A percentile compares a stretch with the other conserved stretches of the same genome.
Conservation (phyloP, 192 early-diverging fungal genomes). For the Dissophora ornata region DNA sequence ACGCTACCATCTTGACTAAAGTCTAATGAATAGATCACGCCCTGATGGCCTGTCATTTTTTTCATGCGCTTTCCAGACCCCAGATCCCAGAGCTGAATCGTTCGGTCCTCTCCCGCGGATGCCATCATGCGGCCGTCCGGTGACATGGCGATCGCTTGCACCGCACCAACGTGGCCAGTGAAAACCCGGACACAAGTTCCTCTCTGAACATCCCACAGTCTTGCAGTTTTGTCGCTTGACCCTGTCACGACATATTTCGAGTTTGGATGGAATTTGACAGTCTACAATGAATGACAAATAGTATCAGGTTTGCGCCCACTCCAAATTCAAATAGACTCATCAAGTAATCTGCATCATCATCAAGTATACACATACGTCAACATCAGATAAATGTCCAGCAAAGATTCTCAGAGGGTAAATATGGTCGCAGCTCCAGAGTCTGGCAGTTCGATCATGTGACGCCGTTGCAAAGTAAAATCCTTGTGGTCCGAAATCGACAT, state of each 20-base stretch:
- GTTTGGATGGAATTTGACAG: conserved; percentile 97
- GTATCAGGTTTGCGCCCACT: too few relatives aligned
- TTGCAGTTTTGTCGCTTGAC: conserved; percentile 86
- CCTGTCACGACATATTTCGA: conserved; percentile 95
- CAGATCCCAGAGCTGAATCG: conserved; percentile 93
- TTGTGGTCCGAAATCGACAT: conserved; percentile 89
- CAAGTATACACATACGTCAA: conserved; percentile 77
- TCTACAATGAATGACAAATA: conserved; percentile 54
- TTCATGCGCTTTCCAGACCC: conserved; percentile 86
- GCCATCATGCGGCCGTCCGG: conserved; percentile 93
- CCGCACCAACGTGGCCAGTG: conserved; percentile 84
- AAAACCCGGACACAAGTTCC: conserved; percentile 92
- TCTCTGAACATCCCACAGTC: conserved; percentile 94
- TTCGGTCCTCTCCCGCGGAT: conserved; percentile 85
- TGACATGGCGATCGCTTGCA: conserved; percentile 89
- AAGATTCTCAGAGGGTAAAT: conserved; percentile 96
- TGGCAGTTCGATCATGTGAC: conserved; percentile 93
- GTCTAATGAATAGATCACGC: conserved; percentile 82
- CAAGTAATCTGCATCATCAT: too few relatives aligned
- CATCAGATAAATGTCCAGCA: conserved; percentile 97
- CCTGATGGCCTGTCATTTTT: conserved; percentile 86
- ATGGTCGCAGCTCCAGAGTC: conserved; percentile 97
- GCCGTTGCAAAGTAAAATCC: conserved; percentile 98
- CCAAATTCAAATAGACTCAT: too few relatives aligned
- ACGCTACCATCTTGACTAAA: conserved; percentile 87